These are phyloP conservation scores for Kodamaea plutei DNA, from an alignment of 1,139 yeast genomes.

Conservation along the genomic window DNA sequence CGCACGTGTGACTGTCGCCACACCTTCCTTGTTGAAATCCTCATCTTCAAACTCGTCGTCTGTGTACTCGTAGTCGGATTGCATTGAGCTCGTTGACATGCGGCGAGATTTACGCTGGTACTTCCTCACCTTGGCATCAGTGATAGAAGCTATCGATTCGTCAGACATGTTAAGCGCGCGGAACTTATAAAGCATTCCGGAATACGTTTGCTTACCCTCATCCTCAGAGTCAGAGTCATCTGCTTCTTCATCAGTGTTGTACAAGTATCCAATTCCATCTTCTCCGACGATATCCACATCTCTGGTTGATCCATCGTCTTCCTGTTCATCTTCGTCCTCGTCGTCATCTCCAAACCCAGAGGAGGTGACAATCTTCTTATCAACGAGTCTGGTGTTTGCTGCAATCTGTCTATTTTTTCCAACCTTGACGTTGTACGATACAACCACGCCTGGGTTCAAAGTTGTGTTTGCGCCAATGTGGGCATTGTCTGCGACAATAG, in stretches of 20 bases:
- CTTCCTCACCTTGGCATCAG: slow-evolving; percentile 41
- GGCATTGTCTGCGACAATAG: slow-evolving; percentile 68
- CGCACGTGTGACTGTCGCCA: slow-evolving; percentile 91
- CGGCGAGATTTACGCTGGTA: slow-evolving; percentile 29
- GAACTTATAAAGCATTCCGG: slow-evolving; percentile 54
- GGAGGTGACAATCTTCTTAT: slow-evolving; percentile 38
- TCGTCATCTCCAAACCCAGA: slow-evolving; percentile 22
- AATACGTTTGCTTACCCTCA: slow-evolving; percentile 21
- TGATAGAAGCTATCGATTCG: slow-evolving; percentile 65
- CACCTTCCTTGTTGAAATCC: slow-evolving; percentile 81
- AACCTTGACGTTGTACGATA: slow-evolving; percentile 69
- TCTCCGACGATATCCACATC: slow-evolving; percentile 50
- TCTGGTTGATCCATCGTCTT: slow-evolving; percentile 5
- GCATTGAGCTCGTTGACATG: slow-evolving; percentile 34
- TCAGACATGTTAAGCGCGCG: slow-evolving; percentile 70
- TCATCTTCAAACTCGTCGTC: slow-evolving; percentile 58
- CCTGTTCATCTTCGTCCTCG: slow-evolving; percentile 22
- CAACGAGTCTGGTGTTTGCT: slow-evolving; percentile 49
- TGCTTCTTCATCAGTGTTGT: slow-evolving; percentile 46
- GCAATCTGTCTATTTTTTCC: slow-evolving; percentile 49
- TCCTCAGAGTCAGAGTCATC: slow-evolving; percentile 38
- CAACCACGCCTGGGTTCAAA: slow-evolving; percentile 67
- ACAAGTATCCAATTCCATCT: slow-evolving; percentile 57
- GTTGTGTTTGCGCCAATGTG: slow-evolving; percentile 48
- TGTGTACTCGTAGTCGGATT: slow-evolving; percentile 40